Evolutionary conservation across 495 filamentous ascomycete species (phyloP).

Genomic region (Podospora conica): DNA sequence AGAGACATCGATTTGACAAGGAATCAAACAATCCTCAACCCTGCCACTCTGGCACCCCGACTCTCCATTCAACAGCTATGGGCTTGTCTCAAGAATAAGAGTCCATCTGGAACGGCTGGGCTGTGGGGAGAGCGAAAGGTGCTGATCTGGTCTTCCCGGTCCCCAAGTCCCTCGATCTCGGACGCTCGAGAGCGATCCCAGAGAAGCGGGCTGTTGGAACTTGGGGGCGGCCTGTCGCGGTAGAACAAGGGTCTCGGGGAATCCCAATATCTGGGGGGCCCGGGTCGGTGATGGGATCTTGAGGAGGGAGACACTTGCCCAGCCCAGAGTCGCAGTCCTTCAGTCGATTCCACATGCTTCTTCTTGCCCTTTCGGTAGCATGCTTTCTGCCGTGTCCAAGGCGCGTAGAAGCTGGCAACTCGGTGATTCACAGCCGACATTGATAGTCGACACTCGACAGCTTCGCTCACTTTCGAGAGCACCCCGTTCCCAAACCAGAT

Average conservation of each 20-base stretch:
- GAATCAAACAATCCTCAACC: not conserved
- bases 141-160: not conserved
- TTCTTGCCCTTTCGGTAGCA: not conserved
- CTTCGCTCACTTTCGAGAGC: not conserved
- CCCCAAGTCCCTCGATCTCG: not conserved
- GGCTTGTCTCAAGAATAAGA: not conserved
- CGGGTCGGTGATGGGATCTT: not conserved
- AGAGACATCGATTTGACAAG: not conserved
- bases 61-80: not conserved
- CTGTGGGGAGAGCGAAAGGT: not conserved
- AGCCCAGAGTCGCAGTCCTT: not conserved
- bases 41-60: not conserved
- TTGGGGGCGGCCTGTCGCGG: not conserved
- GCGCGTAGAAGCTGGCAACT: not conserved
- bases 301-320: not conserved
- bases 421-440: not conserved
- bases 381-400: not conserved
- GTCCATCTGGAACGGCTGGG: not conserved
- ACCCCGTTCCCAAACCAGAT: conserved; percentile 2
- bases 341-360: no score
- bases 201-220: not conserved
- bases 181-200: not conserved
- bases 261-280: not conserved
- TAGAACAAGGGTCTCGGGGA: not conserved
- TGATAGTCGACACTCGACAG: not conserved